These are phyloP conservation scores for Alternaria longipes DNA, from an alignment of 2,329 filamentous ascomycete genomes.

Conservation along the genomic window DNA sequence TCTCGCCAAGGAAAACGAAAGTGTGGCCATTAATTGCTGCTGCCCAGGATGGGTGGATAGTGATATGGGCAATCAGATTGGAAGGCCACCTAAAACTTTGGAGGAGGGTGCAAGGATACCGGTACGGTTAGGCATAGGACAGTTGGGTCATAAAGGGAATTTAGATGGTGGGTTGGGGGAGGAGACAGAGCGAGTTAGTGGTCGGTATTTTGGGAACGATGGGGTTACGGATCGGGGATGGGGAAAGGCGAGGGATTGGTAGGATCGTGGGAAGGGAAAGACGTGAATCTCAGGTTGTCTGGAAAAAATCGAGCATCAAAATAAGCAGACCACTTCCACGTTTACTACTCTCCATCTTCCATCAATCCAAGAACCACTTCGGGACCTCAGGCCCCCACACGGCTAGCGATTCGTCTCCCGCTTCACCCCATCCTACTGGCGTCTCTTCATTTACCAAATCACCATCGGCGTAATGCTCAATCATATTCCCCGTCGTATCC, in stretches of 20 bases:
- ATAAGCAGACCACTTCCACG: background rate
- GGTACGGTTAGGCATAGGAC: slow-evolving; percentile 24
- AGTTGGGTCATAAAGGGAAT: slow-evolving; percentile 21
- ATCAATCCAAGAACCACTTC: slow-evolving; percentile 47
- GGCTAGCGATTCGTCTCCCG: slow-evolving; percentile 53
- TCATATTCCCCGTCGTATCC: slow-evolving; percentile 69
- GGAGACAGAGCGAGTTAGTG: slow-evolving; percentile 17
- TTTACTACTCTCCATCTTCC: background rate
- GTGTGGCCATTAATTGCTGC: slow-evolving; percentile 23
- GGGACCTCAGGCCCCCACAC: slow-evolving; percentile 57
- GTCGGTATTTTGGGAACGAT: slow-evolving; percentile 27
- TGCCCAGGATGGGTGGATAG: slow-evolving; percentile 38
- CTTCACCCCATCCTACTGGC: slow-evolving; percentile 55
- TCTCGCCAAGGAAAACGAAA: slow-evolving; percentile 18
- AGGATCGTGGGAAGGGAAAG: background rate
- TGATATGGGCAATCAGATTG: slow-evolving; percentile 33
- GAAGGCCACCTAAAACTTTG: slow-evolving; percentile 28
- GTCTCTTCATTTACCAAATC: slow-evolving; percentile 69
- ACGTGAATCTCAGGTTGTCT: background rate
- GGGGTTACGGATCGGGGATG: slow-evolving; percentile 18
- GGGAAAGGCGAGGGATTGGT: slow-evolving; percentile 26
- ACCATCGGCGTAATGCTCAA: slow-evolving; percentile 77
- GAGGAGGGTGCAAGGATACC: slow-evolving; percentile 28
- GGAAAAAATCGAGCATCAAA: background rate
- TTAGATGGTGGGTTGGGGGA: slow-evolving; percentile 10